Conservation (phyloP, 495 filamentous ascomycete species). For the Penicillium subrubescens region DNA sequence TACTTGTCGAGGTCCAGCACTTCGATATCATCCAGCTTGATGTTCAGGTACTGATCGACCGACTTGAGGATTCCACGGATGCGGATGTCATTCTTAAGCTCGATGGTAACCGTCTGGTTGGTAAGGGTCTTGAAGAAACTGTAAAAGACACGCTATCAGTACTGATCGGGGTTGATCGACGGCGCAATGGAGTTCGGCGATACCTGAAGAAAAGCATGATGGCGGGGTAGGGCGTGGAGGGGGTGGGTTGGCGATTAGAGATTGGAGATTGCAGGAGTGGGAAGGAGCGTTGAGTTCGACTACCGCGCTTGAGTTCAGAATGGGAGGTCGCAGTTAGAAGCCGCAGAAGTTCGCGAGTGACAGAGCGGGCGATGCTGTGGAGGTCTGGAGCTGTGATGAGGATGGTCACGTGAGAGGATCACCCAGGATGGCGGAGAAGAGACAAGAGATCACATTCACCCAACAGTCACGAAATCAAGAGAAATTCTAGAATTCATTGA, state of each 20-base stretch:
- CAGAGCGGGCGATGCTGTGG: not conserved
- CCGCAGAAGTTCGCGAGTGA: not conserved
- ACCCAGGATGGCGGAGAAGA: not conserved
- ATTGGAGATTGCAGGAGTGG: not conserved
- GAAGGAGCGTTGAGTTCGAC: not conserved
- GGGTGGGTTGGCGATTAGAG: not conserved
- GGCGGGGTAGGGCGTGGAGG: slow-evolving; percentile 1
- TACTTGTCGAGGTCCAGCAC: slow-evolving; percentile 90
- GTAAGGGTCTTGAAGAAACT: slow-evolving; percentile 99
- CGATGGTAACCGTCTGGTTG: slow-evolving; percentile 93
- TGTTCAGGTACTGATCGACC: slow-evolving; percentile 98
- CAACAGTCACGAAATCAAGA: not conserved
- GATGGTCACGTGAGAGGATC: not conserved
- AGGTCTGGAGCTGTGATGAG: slow-evolving; percentile 2
- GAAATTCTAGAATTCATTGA: too few relatives aligned
- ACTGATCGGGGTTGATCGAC: not conserved
- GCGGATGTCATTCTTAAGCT: slow-evolving; percentile 98
- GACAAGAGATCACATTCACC: not conserved
- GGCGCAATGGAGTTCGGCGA: slow-evolving; percentile 3
- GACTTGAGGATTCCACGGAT: slow-evolving; percentile 93
- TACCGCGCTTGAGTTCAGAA: not conserved
- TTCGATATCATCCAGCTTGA: slow-evolving; percentile 93
- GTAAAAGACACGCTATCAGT: not conserved
- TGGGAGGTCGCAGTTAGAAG: not conserved
- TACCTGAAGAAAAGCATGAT: slow-evolving; percentile 56